phyloP scores from a whole-genome alignment of 805 yeast species.

The Wickerhamiella lipophila region DNA sequence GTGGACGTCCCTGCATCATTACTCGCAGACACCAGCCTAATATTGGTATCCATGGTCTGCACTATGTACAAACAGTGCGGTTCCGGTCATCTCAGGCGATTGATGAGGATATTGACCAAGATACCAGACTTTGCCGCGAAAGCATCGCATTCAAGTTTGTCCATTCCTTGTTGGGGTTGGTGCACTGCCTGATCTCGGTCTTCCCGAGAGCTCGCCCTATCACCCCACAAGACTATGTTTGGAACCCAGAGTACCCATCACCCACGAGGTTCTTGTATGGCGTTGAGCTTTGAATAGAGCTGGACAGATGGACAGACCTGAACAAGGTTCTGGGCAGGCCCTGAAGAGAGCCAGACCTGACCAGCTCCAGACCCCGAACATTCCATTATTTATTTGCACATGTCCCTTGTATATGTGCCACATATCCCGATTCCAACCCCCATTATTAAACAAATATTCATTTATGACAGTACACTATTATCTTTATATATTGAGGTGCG shows the following conservation, averaged over 20 bases:
- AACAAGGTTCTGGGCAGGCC: too few species aligned
- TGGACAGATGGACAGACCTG: too few species aligned
- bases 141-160: constrained; percentile 14
- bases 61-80: constrained; percentile 4
- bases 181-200: constrained; percentile 19
- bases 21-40: constrained; percentile 14
- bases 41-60: constrained; percentile 20
- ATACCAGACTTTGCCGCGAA: background rate
- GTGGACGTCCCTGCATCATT: constrained; percentile 16
- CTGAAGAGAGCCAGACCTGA: too few species aligned
- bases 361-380: too few species aligned
- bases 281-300: constrained; percentile 3
- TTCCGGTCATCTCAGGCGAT: background rate
- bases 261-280: constrained; percentile 19
- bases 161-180: constrained; percentile 18
- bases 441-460: background rate
- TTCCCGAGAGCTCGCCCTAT: constrained; percentile 14
- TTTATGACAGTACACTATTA: too few species aligned
- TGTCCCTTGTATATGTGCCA: too few species aligned
- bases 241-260: constrained; percentile 21
- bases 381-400: constrained; percentile 6
- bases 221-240: background rate
- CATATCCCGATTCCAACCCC: background rate
- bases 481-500: too few species aligned
- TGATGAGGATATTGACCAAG: background rate